A percentile compares a stretch with the other conserved stretches of the same genome.
Evolutionary conservation across 1,284 basidiomycete genomes (phyloP).

Genomic region (Ceratobasidium sp.): DNA sequence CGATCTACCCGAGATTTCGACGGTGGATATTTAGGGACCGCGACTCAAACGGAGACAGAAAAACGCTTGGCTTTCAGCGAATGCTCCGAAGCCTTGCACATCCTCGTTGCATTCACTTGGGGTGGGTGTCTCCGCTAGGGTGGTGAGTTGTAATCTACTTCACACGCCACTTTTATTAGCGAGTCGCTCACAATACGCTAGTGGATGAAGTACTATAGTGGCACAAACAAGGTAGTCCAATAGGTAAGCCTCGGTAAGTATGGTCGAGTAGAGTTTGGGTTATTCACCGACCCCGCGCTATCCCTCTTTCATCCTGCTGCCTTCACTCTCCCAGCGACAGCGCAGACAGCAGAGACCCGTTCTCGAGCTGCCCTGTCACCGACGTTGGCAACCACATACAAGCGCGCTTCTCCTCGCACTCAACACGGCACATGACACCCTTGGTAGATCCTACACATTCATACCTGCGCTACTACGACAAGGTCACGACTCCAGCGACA

Average conservation of each 20-base stretch:
- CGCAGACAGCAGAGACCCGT: neutral
- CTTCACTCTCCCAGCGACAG: neutral
- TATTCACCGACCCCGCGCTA: conserved; percentile 3
- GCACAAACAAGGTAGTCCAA: neutral
- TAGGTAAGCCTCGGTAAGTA: neutral
- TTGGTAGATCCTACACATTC: neutral
- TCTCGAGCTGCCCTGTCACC: neutral
- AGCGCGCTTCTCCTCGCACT: neutral
- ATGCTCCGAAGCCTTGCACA: conserved; percentile 7
- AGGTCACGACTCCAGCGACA: neutral
- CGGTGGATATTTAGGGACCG: conserved; percentile 1
- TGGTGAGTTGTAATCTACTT: conserved; percentile 36
- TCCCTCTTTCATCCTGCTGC: conserved; percentile 4
- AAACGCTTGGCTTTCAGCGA: conserved; percentile 17
- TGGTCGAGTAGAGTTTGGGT: neutral
- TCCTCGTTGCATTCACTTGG: neutral
- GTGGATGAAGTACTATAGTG: conserved; percentile 5
- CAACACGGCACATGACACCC: neutral
- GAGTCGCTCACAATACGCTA: conserved; percentile 21
- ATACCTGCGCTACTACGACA: neutral
- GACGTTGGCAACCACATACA: neutral
- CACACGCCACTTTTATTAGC: conserved; percentile 23
- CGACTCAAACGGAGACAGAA: neutral
- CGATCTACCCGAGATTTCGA: conserved; percentile 1
- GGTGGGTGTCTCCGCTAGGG: neutral